phyloP scores from a whole-genome alignment of 106 monocot genomes.

The Amphibolis antarctica region DNA sequence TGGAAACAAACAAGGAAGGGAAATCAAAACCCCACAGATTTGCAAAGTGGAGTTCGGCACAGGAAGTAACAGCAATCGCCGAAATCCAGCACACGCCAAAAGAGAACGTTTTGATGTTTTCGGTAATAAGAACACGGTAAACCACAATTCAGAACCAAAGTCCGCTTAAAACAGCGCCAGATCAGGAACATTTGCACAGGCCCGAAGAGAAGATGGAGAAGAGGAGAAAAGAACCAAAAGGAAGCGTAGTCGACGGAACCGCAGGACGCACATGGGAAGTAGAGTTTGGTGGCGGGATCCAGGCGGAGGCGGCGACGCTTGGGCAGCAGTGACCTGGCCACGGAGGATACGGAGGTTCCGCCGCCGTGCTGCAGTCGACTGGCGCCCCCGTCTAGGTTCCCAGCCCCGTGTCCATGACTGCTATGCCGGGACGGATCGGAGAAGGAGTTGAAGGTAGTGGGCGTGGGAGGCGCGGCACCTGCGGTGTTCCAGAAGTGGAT shows the following conservation, averaged over 20 bases:
- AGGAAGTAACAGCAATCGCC: too few relatives aligned
- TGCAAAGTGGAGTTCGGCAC: too few relatives aligned
- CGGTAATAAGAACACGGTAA: too few relatives aligned
- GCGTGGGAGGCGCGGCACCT: not conserved
- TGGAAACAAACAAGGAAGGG: too few relatives aligned
- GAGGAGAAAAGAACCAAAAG: not conserved
- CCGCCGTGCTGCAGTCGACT: constrained; percentile 2
- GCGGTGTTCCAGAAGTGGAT: constrained; percentile 57
- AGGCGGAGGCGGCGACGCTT: constrained; percentile 51
- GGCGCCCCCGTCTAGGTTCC: not conserved
- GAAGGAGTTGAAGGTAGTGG: constrained; percentile 19
- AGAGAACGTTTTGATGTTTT: too few relatives aligned
- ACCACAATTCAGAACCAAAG: too few relatives aligned
- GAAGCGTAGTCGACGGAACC: not conserved
- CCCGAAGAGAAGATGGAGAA: not conserved
- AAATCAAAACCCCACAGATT: too few relatives aligned
- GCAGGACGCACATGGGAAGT: constrained; percentile 71
- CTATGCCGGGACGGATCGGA: constrained; percentile 14
- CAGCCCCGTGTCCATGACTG: not conserved
- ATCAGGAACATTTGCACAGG: too few relatives aligned
- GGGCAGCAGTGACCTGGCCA: constrained; percentile 65
- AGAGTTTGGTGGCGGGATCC: constrained; percentile 80
- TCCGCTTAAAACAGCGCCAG: too few relatives aligned
- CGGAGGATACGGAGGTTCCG: constrained; percentile 33
- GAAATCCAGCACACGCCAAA: too few relatives aligned